These are phyloP conservation scores for Pseudogymnoascus sp. DNA, from an alignment of 2,329 filamentous ascomycete species.

Conservation along the genomic window DNA sequence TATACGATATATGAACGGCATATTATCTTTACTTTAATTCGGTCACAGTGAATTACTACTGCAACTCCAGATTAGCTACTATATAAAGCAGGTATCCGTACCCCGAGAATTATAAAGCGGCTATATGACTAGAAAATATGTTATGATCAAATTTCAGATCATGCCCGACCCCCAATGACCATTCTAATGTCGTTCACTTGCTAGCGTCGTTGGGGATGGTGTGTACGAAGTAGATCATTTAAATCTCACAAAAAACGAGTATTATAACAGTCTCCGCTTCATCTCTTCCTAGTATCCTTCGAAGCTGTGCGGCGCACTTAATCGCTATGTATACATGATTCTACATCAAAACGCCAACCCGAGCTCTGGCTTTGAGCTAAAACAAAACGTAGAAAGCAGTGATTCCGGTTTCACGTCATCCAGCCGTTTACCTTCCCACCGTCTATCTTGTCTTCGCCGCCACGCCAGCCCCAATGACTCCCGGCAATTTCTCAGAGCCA, in stretches of 20 bases:
- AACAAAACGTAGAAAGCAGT: conserved; percentile 2
- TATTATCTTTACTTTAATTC: conserved; percentile 1
- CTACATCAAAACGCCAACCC: conserved; percentile 10
- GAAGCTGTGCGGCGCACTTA: not conserved
- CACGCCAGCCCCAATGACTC: conserved; percentile 93
- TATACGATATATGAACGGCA: conserved; percentile 1
- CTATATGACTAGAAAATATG: not conserved
- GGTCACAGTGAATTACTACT: not conserved
- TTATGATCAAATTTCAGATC: not conserved
- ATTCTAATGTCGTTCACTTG: not conserved
- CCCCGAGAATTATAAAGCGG: not conserved
- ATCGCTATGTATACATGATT: conserved; percentile 11
- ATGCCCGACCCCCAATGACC: not conserved
- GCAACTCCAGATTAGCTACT: not conserved
- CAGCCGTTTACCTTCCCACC: not conserved
- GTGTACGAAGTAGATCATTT: not conserved
- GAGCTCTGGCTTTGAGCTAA: conserved; percentile 4
- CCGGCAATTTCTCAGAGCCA: conserved; percentile 79
- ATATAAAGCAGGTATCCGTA: not conserved
- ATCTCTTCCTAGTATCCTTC: not conserved
- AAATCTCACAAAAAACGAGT: not conserved
- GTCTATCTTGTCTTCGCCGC: conserved; percentile 47
- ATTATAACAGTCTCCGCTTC: not conserved
- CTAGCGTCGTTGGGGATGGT: not conserved
- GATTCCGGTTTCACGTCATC: conserved; percentile 9